Conservation (phyloP, 179 eudicot genomes). For the Spinacia oleracea region DNA sequence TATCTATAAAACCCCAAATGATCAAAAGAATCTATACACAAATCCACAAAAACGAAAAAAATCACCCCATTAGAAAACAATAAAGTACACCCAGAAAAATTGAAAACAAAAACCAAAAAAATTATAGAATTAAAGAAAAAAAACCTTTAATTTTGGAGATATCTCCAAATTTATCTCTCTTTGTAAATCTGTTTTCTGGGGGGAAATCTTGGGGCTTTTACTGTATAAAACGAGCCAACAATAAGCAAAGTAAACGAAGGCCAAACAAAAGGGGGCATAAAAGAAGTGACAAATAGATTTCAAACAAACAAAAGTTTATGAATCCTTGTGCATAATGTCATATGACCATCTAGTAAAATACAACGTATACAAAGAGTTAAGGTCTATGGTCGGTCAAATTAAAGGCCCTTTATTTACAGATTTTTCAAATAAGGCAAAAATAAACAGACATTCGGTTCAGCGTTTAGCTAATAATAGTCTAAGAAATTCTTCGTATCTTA, state of each 20-base stretch:
- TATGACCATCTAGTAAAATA: too few species aligned
- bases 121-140: not conserved
- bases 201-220: slow-evolving; percentile 30
- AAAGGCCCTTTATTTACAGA: too few species aligned
- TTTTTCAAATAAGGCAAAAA: too few species aligned
- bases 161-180: slow-evolving; percentile 1
- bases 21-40: slow-evolving; percentile 1
- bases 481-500: too few species aligned
- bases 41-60: slow-evolving; percentile 8
- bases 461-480: too few species aligned
- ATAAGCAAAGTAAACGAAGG: not conserved
- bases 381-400: too few species aligned
- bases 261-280: too few species aligned
- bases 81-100: slow-evolving; percentile 22
- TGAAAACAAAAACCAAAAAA: slow-evolving; percentile 6
- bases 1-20: slow-evolving; percentile 12
- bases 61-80: not conserved
- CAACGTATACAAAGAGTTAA: too few species aligned
- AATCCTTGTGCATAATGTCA: too few species aligned
- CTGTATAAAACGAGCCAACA: slow-evolving; percentile 23
- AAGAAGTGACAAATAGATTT: too few species aligned
- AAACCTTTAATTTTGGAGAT: slow-evolving; percentile 22
- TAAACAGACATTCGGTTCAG: too few species aligned
- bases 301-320: too few species aligned
- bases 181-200: not conserved